These are phyloP conservation scores for Claviceps fusiformis DNA, from an alignment of 2,329 filamentous ascomycete species.

Conservation along the genomic window DNA sequence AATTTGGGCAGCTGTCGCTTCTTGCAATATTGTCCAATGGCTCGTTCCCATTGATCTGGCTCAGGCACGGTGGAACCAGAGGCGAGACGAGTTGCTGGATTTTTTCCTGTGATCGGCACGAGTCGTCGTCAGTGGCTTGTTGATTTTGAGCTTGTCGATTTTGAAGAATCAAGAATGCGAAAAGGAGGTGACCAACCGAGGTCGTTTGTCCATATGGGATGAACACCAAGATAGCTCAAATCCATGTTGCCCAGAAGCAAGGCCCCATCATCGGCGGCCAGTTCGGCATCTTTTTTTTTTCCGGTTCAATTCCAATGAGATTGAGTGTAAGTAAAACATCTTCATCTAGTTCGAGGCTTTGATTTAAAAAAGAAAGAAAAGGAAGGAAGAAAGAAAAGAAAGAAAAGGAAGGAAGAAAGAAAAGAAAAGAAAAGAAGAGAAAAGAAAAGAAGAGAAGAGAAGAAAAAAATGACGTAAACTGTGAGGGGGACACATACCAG, in stretches of 20 bases:
- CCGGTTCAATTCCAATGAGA: not conserved
- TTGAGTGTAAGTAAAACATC: not conserved
- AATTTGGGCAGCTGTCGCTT: slow-evolving; percentile 49
- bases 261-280: slow-evolving; percentile 50
- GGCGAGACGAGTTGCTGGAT: slow-evolving; percentile 32
- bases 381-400: no score
- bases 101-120: slow-evolving; percentile 26
- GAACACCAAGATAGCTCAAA: slow-evolving; percentile 61
- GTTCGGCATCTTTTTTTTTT: slow-evolving; percentile 49
- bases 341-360: not conserved
- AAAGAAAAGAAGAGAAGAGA: no score
- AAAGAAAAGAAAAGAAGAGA: no score
- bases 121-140: slow-evolving; percentile 4
- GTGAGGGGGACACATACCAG: slow-evolving; percentile 31
- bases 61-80: slow-evolving; percentile 33
- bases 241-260: slow-evolving; percentile 59
- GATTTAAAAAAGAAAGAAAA: not conserved
- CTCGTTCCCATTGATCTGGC: slow-evolving; percentile 42
- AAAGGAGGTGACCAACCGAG: slow-evolving; percentile 35
- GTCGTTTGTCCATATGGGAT: slow-evolving; percentile 57
- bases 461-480: not conserved
- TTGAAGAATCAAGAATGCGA: not conserved
- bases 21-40: slow-evolving; percentile 50
- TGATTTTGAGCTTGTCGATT: no score
- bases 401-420: no score